Evolutionary conservation across 2,329 filamentous ascomycete species (phyloP).

Genomic region (Penicillium sp.): DNA sequence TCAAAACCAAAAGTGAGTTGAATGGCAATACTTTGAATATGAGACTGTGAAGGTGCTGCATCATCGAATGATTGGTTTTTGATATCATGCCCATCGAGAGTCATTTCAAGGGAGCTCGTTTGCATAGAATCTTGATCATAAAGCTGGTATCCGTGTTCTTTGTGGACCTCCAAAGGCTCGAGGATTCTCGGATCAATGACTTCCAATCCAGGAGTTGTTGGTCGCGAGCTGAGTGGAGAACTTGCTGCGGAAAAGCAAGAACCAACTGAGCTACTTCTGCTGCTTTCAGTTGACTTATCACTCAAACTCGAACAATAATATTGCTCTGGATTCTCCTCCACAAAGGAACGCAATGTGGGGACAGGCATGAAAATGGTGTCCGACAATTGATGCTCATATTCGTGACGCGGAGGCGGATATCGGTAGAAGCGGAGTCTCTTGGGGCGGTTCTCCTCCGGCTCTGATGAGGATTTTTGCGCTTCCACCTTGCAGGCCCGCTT

Average conservation of each 20-base stretch:
- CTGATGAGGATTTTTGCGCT: not conserved
- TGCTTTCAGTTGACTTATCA: slow-evolving; percentile 5
- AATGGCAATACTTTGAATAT: not conserved
- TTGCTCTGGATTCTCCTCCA: slow-evolving; percentile 11
- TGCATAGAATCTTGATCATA: not conserved
- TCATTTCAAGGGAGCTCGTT: not conserved
- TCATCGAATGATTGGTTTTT: not conserved
- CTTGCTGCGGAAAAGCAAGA: slow-evolving; percentile 6
- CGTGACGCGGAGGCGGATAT: slow-evolving; percentile 1
- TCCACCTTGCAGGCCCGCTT: not conserved
- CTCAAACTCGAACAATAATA: slow-evolving; percentile 3
- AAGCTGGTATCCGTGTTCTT: not conserved
- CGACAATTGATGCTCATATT: not conserved
- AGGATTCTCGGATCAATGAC: slow-evolving; percentile 13
- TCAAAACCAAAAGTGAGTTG: not conserved
- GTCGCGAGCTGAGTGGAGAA: slow-evolving; percentile 9
- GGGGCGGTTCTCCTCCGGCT: not conserved
- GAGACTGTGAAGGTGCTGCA: not conserved
- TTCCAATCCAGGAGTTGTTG: slow-evolving; percentile 13
- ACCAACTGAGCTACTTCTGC: slow-evolving; percentile 4
- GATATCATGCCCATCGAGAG: not conserved
- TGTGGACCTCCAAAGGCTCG: not conserved
- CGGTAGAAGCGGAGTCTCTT: not conserved
- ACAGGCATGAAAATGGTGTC: not conserved
- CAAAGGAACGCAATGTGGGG: slow-evolving; percentile 3